Base-by-base conservation (phyloP, 805 yeast genomes). In the Pichia rugopelliculosa region DNA sequence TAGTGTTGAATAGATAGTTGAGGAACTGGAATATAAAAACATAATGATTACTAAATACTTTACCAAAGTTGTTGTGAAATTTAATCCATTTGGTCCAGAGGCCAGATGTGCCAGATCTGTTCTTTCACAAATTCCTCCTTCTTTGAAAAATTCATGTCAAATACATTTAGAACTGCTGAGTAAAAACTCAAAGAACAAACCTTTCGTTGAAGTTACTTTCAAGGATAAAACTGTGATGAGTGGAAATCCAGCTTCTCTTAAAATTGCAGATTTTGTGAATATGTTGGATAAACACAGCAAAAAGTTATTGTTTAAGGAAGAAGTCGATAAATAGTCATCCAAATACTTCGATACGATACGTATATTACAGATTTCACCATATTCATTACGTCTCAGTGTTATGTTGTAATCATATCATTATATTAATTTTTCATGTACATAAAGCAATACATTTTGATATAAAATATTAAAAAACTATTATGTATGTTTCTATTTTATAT, bases 1-100 rank as follows among this genome's bases (percentile, higher is more conserved):
- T n/a, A n/a, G n/a, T n/a, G n/a, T n/a, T n/a, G n/a, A n/a, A n/a
- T n/a, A n/a, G n/a, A n/a, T n/a, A n/a, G n/a, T n/a, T n/a, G n/a
- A n/a, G n/a, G n/a, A n/a, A n/a, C n/a, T n/a, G n/a, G n/a, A n/a
- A n/a, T n/a, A n/a, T n/a, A n/a, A n/a, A n/a, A 30, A n/a, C 5
- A 30, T 13, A 26, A 90, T 90, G 98, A 85, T 90, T 59, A 91
- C 97, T 36, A 88, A 87, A 67, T 90, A 84, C 68, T 87, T 91
- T 69, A 73, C 89, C 33, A 79, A 80, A 54, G 87, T 88, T 9
- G 71, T 72, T 39, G 86, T 91, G 39, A 80, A 74, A 59, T 87
- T 90, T 73, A 80, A 86, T 64, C 96, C 96, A 1, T 74, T 84
- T 53, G 77, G 80, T 1, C 66, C 73, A 25, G 85, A 84, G 55